These are phyloP conservation scores for Aspergillus sp. DNA, from an alignment of 2,329 filamentous ascomycete species.

Conservation along the genomic window DNA sequence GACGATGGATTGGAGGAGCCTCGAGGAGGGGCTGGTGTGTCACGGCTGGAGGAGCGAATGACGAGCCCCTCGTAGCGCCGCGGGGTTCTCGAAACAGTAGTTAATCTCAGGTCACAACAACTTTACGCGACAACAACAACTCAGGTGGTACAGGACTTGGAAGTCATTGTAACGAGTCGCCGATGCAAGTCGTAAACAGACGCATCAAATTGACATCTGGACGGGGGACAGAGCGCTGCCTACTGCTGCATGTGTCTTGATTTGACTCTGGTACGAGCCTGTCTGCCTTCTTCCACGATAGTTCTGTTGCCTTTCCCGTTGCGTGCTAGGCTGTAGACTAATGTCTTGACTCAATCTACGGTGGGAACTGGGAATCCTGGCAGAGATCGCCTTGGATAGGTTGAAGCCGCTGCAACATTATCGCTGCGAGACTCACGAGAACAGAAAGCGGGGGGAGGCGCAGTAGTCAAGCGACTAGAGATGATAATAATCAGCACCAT, in stretches of 20 bases:
- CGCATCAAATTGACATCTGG: constrained; percentile 1
- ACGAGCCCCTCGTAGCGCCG: background rate
- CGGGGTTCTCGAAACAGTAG: background rate
- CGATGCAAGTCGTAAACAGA: background rate
- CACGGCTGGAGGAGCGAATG: background rate
- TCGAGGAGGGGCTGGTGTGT: background rate
- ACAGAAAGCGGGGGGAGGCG: constrained; percentile 8
- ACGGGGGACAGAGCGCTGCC: constrained; percentile 6
- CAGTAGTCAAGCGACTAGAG: background rate
- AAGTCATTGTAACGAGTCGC: background rate
- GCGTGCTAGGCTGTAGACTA: background rate
- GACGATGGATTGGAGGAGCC: background rate
- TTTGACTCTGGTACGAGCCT: background rate
- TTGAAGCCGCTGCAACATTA: background rate
- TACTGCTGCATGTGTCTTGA: constrained; percentile 9
- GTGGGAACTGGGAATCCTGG: background rate
- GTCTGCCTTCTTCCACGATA: background rate
- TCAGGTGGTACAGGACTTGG: background rate
- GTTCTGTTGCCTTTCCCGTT: constrained; percentile 8
- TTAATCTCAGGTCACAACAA: background rate
- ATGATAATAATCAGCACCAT: background rate
- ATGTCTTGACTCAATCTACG: background rate
- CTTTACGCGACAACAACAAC: background rate
- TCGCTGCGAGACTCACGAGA: constrained; percentile 5
- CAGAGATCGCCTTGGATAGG: background rate